Evolutionary conservation across 2,329 filamentous ascomycete species (phyloP).

Genomic region (Hirsutella rhossiliensis): DNA sequence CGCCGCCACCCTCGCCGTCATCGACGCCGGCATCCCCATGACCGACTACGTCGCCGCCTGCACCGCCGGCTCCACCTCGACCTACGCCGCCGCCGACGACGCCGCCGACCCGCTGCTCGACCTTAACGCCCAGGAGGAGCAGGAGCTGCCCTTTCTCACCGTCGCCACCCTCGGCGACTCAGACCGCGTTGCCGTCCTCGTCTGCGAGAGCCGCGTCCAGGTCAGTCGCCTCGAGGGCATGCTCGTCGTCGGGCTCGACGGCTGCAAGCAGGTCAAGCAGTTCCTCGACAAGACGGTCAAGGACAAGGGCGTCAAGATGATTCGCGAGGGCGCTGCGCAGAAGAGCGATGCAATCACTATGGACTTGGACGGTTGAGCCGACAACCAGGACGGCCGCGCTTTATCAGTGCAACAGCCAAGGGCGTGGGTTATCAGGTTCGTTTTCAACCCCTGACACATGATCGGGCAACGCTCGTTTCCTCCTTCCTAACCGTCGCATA

Average conservation of each 20-base stretch:
- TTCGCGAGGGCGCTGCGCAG: constrained; percentile 41
- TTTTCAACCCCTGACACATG: not conserved
- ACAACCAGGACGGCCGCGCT: not conserved
- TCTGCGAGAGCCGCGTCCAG: constrained; percentile 85
- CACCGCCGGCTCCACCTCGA: constrained; percentile 69
- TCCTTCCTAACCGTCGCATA: not conserved
- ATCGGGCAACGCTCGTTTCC: too few relatives aligned
- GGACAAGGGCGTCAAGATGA: constrained; percentile 53
- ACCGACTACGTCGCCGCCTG: constrained; percentile 80
- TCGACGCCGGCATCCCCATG: constrained; percentile 95
- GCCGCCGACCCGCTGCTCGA: constrained; percentile 67
- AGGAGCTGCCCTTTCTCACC: constrained; percentile 80
- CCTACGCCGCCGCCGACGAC: constrained; percentile 53
- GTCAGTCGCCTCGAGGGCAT: constrained; percentile 75
- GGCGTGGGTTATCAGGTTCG: not conserved
- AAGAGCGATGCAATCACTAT: constrained; percentile 35
- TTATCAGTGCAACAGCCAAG: not conserved
- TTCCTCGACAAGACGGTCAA: constrained; percentile 74
- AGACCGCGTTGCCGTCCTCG: constrained; percentile 65
- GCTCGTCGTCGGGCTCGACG: constrained; percentile 84
- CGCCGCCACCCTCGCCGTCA: constrained; percentile 77
- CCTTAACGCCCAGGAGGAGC: constrained; percentile 67
- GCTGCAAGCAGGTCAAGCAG: constrained; percentile 73
- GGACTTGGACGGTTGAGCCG: constrained; percentile 29
- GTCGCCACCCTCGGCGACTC: constrained; percentile 65